A percentile compares a stretch with the other conserved stretches of the same genome.
Conservation (phyloP, 495 filamentous ascomycete species). For the Pyrenula massariospora region DNA sequence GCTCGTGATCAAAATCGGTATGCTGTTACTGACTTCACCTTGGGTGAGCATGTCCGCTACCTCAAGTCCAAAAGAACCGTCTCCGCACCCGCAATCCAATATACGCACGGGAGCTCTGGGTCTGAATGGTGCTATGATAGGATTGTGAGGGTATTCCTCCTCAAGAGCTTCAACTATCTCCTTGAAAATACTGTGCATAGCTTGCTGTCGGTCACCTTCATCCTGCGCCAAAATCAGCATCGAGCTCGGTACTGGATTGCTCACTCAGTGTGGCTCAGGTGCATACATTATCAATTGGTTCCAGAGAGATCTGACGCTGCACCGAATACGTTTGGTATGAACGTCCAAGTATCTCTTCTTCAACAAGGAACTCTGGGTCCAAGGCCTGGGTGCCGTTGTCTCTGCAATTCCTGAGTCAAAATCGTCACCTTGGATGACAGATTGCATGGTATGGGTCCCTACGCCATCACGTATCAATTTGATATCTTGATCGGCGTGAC, state of each 20-base stretch:
- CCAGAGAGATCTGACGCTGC: conserved; percentile 60
- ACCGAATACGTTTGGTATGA: conserved; percentile 66
- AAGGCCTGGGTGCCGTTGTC: background rate
- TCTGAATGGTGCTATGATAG: conserved; percentile 31
- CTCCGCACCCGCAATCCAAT: conserved; percentile 69
- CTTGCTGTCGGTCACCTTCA: conserved; percentile 65
- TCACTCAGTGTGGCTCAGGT: conserved; percentile 1
- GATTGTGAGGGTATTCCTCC: conserved; percentile 18
- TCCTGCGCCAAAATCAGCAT: conserved; percentile 38
- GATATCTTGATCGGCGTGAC: no score
- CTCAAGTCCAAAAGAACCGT: conserved; percentile 48
- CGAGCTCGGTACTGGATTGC: conserved; percentile 1
- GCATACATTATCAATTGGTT: conserved; percentile 75
- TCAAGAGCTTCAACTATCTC: conserved; percentile 48
- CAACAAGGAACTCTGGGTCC: background rate
- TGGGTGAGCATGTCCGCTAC: conserved; percentile 55
- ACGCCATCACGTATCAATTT: background rate
- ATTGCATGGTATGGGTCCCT: background rate
- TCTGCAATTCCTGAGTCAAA: background rate
- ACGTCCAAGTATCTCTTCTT: conserved; percentile 41
- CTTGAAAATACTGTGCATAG: conserved; percentile 59
- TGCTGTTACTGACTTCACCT: conserved; percentile 48
- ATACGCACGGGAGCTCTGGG: conserved; percentile 38
- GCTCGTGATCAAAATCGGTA: background rate
- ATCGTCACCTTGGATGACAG: background rate